phyloP scores from a whole-genome alignment of 1,284 basidiomycete genomes.

The Apiotrichum siamense region DNA sequence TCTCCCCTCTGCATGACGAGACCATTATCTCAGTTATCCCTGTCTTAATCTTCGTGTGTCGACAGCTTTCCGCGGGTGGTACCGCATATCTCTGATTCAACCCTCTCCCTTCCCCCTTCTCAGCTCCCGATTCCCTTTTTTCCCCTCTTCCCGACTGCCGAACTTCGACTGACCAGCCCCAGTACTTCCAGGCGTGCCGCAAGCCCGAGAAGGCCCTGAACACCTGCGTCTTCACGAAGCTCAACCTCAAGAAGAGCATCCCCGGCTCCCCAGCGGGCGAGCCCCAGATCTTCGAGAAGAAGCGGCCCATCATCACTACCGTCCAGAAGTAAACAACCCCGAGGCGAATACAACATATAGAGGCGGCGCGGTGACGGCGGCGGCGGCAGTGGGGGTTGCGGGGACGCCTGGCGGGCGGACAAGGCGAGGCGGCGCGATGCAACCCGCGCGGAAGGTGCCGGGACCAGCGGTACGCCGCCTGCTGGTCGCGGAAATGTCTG shows the following conservation, averaged over 20 bases:
- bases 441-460: too few species aligned
- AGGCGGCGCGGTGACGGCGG: background rate
- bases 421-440: too few species aligned
- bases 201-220: conserved; percentile 86
- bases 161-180: too few species aligned
- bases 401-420: background rate
- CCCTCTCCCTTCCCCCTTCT: background rate
- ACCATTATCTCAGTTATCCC: conserved; percentile 55
- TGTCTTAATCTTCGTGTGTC: conserved; percentile 59
- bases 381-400: background rate
- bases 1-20: conserved; percentile 42
- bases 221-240: conserved; percentile 93
- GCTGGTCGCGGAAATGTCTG: too few species aligned
- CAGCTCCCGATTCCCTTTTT: background rate
- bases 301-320: conserved; percentile 70
- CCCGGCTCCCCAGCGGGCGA: conserved; percentile 82
- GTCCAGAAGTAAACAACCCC: conserved; percentile 59
- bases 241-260: conserved; percentile 86
- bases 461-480: too few species aligned
- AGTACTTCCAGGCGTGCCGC: conserved; percentile 89
- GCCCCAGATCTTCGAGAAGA: conserved; percentile 82
- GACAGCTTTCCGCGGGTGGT: conserved; percentile 54
- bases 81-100: conserved; percentile 47
- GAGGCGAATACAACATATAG: background rate
- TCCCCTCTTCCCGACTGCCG: background rate